Evolutionary conservation across 2,329 filamentous ascomycete genomes (phyloP).

Genomic region (Amesomyces nigricolor): DNA sequence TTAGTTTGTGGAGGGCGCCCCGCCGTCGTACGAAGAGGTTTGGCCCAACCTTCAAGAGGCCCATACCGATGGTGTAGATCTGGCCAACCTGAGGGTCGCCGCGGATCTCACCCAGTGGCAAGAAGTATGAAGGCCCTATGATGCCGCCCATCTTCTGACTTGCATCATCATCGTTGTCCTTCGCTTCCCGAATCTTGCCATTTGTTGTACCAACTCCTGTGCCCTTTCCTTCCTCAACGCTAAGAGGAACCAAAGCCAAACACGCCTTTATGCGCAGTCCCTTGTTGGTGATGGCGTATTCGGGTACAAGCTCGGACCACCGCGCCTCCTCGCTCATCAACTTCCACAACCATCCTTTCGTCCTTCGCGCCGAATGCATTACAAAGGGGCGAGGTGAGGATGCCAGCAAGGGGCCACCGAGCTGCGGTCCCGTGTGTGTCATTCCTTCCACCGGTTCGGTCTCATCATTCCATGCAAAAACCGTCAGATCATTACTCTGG

Average conservation of each 20-base stretch:
- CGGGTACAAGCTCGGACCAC: conserved; percentile 11
- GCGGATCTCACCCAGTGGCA: no score
- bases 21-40: no score
- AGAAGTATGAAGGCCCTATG: no score
- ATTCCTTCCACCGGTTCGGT: not conserved
- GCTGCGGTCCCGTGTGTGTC: not conserved
- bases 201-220: no score
- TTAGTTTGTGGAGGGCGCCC: no score
- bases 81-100: no score
- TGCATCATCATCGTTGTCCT: no score
- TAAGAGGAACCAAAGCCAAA: not conserved
- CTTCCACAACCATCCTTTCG: not conserved
- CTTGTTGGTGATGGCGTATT: conserved; percentile 20
- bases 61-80: no score
- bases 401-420: conserved; percentile 14
- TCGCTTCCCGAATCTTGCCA: no score
- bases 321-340: not conserved
- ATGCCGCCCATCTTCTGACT: no score
- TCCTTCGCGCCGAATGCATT: not conserved
- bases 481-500: conserved; percentile 10
- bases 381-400: conserved; percentile 5
- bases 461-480: conserved; percentile 14
- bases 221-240: no score
- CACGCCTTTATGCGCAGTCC: conserved; percentile 8
- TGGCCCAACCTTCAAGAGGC: no score